A percentile compares a stretch with the other conserved stretches of the same genome.
Evolutionary conservation across 495 filamentous ascomycete species (phyloP).

Genomic region (Alectoria sarmentosa): DNA sequence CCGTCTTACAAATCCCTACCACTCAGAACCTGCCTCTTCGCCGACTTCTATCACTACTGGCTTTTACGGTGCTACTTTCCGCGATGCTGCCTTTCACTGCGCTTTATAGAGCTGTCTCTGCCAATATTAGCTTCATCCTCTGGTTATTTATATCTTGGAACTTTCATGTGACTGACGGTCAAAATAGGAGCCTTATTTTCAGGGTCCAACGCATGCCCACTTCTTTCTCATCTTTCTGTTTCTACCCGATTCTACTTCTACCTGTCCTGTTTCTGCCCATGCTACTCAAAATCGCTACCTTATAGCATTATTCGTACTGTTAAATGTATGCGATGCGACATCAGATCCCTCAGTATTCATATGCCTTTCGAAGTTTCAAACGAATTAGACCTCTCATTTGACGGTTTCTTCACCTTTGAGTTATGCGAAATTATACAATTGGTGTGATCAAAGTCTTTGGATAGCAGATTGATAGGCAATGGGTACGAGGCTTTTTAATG

Average conservation of each 20-base stretch:
- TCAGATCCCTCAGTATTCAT: not conserved
- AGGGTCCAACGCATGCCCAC: not conserved
- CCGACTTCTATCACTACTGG: not conserved
- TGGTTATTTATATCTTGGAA: not conserved
- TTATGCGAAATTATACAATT: not conserved
- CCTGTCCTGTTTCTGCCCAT: not conserved
- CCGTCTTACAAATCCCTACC: not conserved
- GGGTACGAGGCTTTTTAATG: not conserved
- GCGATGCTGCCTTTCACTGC: not conserved
- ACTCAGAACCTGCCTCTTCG: not conserved
- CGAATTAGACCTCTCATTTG: not conserved
- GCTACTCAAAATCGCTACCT: not conserved
- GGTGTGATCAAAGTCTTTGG: not conserved
- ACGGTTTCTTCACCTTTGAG: not conserved
- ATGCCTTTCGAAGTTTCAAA: not conserved
- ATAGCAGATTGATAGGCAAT: not conserved
- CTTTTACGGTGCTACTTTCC: not conserved
- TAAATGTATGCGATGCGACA: not conserved
- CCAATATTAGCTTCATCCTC: not conserved
- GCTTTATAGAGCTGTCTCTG: not conserved
- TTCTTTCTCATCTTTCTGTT: not conserved
- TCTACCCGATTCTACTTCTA: not conserved
- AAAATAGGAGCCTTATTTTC: conserved; percentile 5
- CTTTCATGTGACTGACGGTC: not conserved
- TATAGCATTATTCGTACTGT: not conserved